Conservation (phyloP, 352 stramenopile genomes). For the Phytopythium boreale region DNA sequence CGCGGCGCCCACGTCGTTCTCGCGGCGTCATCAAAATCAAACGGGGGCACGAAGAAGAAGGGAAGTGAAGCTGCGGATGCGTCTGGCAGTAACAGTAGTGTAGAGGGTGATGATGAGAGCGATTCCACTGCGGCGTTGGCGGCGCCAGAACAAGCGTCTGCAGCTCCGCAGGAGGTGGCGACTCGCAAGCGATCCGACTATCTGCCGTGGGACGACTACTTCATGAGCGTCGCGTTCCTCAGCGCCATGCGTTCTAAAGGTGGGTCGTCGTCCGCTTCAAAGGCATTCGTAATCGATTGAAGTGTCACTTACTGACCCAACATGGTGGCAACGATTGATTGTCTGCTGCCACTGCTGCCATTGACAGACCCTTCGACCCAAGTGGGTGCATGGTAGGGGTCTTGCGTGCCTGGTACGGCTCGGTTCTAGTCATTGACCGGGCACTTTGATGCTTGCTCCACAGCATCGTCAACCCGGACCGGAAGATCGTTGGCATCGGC, state of each 20-base stretch:
- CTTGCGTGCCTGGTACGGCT: background rate
- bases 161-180: background rate
- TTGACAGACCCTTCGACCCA: constrained; percentile 94
- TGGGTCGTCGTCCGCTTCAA: constrained; percentile 12
- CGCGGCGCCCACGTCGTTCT: constrained; percentile 21
- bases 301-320: constrained; percentile 1
- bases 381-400: constrained; percentile 91
- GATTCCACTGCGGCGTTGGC: background rate
- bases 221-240: constrained; percentile 99
- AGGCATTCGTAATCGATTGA: background rate
- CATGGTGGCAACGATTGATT: background rate
- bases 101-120: background rate
- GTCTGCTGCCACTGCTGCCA: background rate
- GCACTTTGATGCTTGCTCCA: background rate
- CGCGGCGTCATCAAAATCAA: background rate
- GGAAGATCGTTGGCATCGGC: constrained; percentile 97
- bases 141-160: background rate
- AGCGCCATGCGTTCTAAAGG: constrained; percentile 98
- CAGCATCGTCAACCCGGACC: constrained; percentile 94
- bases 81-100: background rate
- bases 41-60: background rate
- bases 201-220: constrained; percentile 99
- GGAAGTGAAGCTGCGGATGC: background rate
- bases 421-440: background rate
- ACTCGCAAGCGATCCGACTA: constrained; percentile 84